Conservation (phyloP, 345 rosid genomes). For the Camelina sativa region DNA sequence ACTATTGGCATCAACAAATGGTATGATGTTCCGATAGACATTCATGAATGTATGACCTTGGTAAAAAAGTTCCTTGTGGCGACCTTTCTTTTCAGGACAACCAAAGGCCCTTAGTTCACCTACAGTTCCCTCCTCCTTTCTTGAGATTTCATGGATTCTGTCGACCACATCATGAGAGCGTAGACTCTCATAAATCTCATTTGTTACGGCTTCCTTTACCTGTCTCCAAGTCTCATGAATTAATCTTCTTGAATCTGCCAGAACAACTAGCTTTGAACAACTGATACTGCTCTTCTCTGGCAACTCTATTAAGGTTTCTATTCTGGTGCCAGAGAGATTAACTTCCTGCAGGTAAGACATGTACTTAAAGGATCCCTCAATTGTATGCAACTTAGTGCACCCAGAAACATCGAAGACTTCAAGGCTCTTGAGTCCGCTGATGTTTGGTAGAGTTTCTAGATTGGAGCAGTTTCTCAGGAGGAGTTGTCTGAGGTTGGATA, state of each 20-base stretch:
- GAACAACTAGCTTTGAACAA: constrained; percentile 14
- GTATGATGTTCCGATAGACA: not conserved
- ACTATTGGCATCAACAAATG: not conserved
- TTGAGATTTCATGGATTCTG: constrained; percentile 1
- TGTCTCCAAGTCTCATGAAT: constrained; percentile 2
- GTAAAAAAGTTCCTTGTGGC: not conserved
- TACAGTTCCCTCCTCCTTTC: not conserved
- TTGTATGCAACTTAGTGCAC: constrained; percentile 18
- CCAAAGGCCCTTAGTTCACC: not conserved
- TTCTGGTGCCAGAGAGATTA: constrained; percentile 42
- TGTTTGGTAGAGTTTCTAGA: constrained; percentile 39
- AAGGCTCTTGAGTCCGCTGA: constrained; percentile 38
- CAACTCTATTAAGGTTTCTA: constrained; percentile 33
- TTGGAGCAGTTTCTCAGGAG: constrained; percentile 33
- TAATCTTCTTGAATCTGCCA: constrained; percentile 10
- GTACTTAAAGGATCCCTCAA: constrained; percentile 44
- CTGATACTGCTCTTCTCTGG: not conserved
- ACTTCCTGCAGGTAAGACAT: constrained; percentile 37
- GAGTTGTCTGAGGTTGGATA: constrained; percentile 40
- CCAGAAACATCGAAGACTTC: constrained; percentile 54
- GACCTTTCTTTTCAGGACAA: not conserved
- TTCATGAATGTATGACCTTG: not conserved
- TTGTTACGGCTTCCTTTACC: constrained; percentile 23
- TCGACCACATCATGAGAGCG: not conserved
- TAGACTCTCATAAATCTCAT: not conserved